phyloP scores from a whole-genome alignment of 2,329 filamentous ascomycete species.

The Pochonia chlamydosporia region DNA sequence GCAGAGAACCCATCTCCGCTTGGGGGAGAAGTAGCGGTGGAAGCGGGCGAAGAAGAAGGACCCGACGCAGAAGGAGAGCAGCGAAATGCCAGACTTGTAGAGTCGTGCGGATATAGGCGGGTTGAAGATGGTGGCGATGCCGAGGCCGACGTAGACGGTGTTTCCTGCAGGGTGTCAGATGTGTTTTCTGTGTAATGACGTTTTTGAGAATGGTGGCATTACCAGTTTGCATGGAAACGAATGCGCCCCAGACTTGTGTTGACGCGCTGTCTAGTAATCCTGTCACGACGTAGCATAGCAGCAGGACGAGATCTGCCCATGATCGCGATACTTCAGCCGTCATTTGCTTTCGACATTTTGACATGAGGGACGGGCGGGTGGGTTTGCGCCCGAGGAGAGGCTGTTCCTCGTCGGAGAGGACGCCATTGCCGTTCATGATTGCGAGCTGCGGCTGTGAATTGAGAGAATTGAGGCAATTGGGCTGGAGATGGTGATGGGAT shows the following conservation, averaged over 20 bases:
- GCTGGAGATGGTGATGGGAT: not conserved
- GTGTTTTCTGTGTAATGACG: not conserved
- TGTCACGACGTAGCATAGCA: conserved; percentile 71
- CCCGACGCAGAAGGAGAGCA: conserved; percentile 65
- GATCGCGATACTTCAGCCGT: conserved; percentile 48
- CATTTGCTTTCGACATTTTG: conserved; percentile 28
- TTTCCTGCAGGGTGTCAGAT: conserved; percentile 45
- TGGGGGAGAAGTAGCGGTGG: conserved; percentile 56
- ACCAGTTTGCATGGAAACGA: conserved; percentile 82
- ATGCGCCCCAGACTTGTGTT: conserved; percentile 72
- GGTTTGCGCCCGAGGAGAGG: conserved; percentile 23
- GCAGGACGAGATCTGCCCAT: conserved; percentile 62
- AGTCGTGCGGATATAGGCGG: conserved; percentile 21
- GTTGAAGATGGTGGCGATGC: conserved; percentile 51
- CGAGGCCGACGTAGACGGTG: conserved; percentile 73
- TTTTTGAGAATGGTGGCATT: conserved; percentile 1
- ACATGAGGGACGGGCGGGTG: conserved; percentile 12
- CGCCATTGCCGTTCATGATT: conserved; percentile 10
- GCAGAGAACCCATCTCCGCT: conserved; percentile 60
- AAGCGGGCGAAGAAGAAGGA: conserved; percentile 66
- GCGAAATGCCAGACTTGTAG: conserved; percentile 62
- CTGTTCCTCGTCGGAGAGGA: conserved; percentile 22
- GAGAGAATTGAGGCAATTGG: no score
- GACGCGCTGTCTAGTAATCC: conserved; percentile 72
- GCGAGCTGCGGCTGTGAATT: not conserved